These are phyloP conservation scores for Erodium maritimum DNA, from an alignment of 345 rosid species.

Conservation along the genomic window DNA sequence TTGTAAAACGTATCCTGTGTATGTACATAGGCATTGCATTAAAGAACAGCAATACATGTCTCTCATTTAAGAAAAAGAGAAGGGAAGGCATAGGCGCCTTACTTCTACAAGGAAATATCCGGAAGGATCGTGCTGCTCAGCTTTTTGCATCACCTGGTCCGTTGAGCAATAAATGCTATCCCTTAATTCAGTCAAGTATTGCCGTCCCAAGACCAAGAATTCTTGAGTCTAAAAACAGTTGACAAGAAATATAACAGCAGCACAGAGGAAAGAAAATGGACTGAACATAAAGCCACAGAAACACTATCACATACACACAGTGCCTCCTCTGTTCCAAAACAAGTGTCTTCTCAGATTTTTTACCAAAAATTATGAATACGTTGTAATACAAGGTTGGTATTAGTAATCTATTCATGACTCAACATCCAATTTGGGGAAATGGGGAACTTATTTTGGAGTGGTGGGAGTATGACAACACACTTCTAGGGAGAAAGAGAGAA, in stretches of 20 bases:
- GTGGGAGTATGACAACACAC: no score
- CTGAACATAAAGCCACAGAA: background rate
- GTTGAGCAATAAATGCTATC: conserved; percentile 71
- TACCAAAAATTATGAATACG: no score
- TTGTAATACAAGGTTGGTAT: no score
- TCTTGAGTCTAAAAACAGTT: conserved; percentile 54
- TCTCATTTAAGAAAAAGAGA: background rate
- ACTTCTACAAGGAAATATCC: conserved; percentile 92
- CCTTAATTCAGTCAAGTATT: conserved; percentile 53
- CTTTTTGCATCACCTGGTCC: conserved; percentile 67
- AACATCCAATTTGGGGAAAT: no score
- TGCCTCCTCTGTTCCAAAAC: no score
- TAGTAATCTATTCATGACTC: no score
- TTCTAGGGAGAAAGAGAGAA: no score
- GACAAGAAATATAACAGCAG: background rate
- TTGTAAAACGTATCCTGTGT: conserved; percentile 59
- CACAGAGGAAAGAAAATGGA: background rate
- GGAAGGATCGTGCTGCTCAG: conserved; percentile 56
- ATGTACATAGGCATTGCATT: conserved; percentile 12
- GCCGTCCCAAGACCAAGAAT: conserved; percentile 66
- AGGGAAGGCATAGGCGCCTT: conserved; percentile 7
- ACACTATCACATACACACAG: background rate
- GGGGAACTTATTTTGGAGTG: no score
- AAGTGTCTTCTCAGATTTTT: no score
- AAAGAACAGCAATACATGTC: conserved; percentile 3